Evolutionary conservation across 2,329 filamentous ascomycete genomes (phyloP).

Genomic region (Aspergillus calidoustus): DNA sequence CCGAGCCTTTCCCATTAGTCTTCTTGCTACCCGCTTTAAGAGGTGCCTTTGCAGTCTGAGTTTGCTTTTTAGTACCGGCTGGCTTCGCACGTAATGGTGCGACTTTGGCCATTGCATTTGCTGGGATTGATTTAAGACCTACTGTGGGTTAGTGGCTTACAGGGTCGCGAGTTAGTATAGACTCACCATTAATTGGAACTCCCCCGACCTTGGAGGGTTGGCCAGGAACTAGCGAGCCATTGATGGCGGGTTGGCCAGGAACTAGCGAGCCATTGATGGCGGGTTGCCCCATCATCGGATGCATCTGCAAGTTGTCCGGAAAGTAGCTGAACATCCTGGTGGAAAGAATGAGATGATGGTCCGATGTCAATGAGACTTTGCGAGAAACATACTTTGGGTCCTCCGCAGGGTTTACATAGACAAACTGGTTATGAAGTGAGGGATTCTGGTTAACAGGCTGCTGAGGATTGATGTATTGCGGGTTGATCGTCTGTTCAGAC

Average conservation of each 20-base stretch:
- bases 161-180: not conserved
- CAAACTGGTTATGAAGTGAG: constrained; percentile 31
- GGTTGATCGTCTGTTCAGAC: constrained; percentile 44
- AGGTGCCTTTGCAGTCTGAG: constrained; percentile 27
- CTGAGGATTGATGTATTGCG: constrained; percentile 42
- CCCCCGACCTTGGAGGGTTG: constrained; percentile 10
- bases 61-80: constrained; percentile 28
- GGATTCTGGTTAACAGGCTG: constrained; percentile 30
- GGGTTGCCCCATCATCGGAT: constrained; percentile 23
- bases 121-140: constrained; percentile 21
- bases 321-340: constrained; percentile 32
- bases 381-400: constrained; percentile 33
- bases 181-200: constrained; percentile 21
- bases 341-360: constrained; percentile 10
- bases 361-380: not conserved
- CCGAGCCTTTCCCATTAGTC: constrained; percentile 34
- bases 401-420: constrained; percentile 34
- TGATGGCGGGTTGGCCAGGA: constrained; percentile 13
- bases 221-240: constrained; percentile 3
- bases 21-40: constrained; percentile 32
- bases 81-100: constrained; percentile 27
- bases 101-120: constrained; percentile 20
- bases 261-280: constrained; percentile 1
- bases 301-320: constrained; percentile 33
- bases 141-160: not conserved